These are phyloP conservation scores for Macadamia integrifolia DNA, from an alignment of 164 flowering plant genomes.

Conservation along the genomic window DNA sequence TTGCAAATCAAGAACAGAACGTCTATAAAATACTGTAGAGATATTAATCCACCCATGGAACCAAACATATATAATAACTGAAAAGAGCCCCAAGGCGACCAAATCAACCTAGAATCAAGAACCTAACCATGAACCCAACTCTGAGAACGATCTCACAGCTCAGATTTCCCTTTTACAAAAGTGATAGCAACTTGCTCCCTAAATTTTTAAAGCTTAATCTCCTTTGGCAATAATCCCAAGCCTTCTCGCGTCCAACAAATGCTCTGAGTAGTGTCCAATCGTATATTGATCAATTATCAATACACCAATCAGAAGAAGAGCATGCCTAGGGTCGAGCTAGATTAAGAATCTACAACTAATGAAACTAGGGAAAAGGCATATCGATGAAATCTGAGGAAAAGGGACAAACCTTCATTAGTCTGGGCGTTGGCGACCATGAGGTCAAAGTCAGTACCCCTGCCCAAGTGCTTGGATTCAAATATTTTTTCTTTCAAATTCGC, in stretches of 20 bases:
- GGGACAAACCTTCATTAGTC: conserved; percentile 93
- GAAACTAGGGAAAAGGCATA: background rate
- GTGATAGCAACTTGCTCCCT: background rate
- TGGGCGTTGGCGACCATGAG: conserved; percentile 95
- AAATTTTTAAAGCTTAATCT: background rate
- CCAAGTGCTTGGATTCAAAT: conserved; percentile 97
- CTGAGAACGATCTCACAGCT: background rate
- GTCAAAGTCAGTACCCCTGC: conserved; percentile 97
- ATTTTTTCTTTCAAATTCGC: conserved; percentile 93
- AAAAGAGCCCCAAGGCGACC: no score
- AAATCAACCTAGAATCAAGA: background rate
- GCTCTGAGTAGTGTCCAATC: background rate
- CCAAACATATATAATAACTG: background rate
- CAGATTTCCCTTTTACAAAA: background rate
- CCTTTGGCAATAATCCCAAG: background rate
- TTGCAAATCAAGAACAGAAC: conserved; percentile 37
- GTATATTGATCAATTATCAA: background rate
- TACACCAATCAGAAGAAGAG: background rate
- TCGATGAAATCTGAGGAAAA: conserved; percentile 4
- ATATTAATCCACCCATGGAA: conserved; percentile 15
- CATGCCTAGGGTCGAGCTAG: background rate
- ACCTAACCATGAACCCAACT: background rate
- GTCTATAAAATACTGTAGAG: conserved; percentile 32
- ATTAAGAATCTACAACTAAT: background rate
- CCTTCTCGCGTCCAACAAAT: background rate